phyloP scores from a whole-genome alignment of 2,329 filamentous ascomycete genomes.

The Epichloe glyceriae region DNA sequence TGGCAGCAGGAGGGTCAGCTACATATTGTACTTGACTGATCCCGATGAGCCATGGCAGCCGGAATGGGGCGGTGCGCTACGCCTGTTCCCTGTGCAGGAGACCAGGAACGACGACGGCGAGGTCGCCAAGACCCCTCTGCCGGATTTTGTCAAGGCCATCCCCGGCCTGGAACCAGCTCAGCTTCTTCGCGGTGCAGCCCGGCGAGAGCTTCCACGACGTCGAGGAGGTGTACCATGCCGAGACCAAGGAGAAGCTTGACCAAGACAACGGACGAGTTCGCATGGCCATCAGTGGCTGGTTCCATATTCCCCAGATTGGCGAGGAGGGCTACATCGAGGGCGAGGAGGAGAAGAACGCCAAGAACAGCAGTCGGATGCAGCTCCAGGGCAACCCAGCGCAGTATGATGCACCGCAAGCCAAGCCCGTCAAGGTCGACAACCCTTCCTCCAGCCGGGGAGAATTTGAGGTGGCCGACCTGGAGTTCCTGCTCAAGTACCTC shows the following conservation, averaged over 20 bases:
- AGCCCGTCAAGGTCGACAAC: conserved; percentile 35
- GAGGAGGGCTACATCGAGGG: conserved; percentile 86
- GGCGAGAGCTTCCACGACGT: conserved; percentile 99
- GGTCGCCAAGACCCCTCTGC: conserved; percentile 64
- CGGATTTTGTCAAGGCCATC: conserved; percentile 69
- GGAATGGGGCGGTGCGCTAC: conserved; percentile 84
- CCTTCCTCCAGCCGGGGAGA: conserved; percentile 35
- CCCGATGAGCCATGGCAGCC: conserved; percentile 83
- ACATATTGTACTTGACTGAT: conserved; percentile 91
- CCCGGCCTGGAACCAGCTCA: conserved; percentile 96
- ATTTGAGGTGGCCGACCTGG: conserved; percentile 66
- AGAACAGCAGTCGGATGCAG: conserved; percentile 85
- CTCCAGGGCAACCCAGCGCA: conserved; percentile 82
- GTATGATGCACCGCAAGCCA: conserved; percentile 66
- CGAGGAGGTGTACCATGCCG: conserved; percentile 82
- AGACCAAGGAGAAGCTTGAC: conserved; percentile 43
- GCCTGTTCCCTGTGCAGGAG: conserved; percentile 64
- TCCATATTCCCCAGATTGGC: conserved; percentile 89
- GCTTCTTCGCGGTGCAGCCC: conserved; percentile 95
- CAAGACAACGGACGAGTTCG: conserved; percentile 66
- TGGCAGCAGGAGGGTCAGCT: conserved; percentile 88
- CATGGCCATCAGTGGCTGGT: conserved; percentile 99
- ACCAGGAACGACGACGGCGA: conserved; percentile 51
- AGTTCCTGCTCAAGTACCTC: conserved; percentile 84
- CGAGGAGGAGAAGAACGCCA: conserved; percentile 74